Conservation (phyloP, 176 grass and related monocot genomes). For the Puccinellia tenuiflora region DNA sequence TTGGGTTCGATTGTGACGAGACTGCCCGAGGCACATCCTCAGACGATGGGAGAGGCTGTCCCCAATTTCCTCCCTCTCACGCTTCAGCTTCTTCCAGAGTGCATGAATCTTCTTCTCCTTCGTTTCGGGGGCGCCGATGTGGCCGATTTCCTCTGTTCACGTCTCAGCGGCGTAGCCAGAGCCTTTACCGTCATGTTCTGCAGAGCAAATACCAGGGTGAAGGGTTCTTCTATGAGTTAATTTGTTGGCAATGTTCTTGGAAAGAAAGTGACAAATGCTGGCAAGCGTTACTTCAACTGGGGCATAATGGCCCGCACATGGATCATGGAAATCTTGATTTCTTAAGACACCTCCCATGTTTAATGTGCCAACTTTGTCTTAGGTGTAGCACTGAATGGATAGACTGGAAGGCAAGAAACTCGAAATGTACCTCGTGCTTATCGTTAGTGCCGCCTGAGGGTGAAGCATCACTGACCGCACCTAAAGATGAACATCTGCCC, state of each 20-base stretch:
- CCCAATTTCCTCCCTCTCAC: slow-evolving; percentile 33
- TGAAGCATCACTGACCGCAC: slow-evolving; percentile 58
- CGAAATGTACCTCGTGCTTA: slow-evolving; percentile 49
- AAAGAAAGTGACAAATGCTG: not conserved
- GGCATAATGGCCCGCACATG: not conserved
- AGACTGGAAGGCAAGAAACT: slow-evolving; percentile 6
- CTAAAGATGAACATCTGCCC: slow-evolving; percentile 91
- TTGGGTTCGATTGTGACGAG: slow-evolving; percentile 43
- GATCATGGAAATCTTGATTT: not conserved
- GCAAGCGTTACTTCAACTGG: not conserved
- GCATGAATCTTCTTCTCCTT: slow-evolving; percentile 60
- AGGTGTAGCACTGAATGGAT: not conserved
- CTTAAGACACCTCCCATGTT: not conserved
- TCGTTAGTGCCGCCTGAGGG: slow-evolving; percentile 42
- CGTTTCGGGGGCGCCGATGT: slow-evolving; percentile 29
- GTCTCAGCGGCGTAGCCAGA: slow-evolving; percentile 65
- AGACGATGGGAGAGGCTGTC: slow-evolving; percentile 55
- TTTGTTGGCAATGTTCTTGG: not conserved
- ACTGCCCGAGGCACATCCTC: slow-evolving; percentile 62
- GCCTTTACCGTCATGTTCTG: slow-evolving; percentile 63
- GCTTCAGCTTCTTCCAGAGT: slow-evolving; percentile 51
- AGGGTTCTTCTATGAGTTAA: not conserved
- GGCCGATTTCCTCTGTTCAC: slow-evolving; percentile 30
- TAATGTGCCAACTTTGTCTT: not conserved
- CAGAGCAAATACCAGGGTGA: slow-evolving; percentile 13